These are phyloP conservation scores for Vitis amurensis DNA, from an alignment of 164 flowering plant species.

Conservation along the genomic window DNA sequence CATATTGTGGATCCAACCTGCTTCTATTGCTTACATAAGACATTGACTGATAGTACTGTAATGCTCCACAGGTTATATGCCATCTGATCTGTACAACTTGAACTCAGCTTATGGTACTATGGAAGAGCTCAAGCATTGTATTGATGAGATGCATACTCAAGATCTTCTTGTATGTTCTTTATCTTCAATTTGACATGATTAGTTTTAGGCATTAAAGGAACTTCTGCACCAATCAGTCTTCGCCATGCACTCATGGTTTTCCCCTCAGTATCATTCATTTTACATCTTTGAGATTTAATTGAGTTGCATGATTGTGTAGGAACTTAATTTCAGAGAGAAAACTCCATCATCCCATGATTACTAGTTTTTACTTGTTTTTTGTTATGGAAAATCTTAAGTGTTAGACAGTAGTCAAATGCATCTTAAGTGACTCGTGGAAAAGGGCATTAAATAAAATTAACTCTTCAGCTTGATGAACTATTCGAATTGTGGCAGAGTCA, in stretches of 20 bases:
- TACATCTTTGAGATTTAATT: neutral
- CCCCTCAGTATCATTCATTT: no score
- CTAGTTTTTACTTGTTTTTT: neutral
- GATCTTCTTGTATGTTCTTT: constrained; percentile 51
- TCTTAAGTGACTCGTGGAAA: neutral
- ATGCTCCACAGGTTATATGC: constrained; percentile 59
- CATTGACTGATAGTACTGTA: neutral
- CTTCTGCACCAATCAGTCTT: no score
- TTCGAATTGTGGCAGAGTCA: constrained; percentile 1
- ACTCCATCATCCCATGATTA: neutral
- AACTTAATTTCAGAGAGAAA: neutral
- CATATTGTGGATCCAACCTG: neutral
- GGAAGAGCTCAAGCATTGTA: constrained; percentile 59
- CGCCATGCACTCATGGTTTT: no score
- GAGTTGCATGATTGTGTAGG: neutral
- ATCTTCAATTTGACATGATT: neutral
- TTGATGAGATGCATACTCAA: constrained; percentile 59
- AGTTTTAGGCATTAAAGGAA: neutral
- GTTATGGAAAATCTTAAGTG: neutral
- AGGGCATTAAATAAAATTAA: no score
- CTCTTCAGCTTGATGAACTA: neutral
- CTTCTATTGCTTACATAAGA: neutral
- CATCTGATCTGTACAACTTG: constrained; percentile 66
- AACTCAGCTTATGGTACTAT: constrained; percentile 63
- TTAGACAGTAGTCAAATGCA: neutral